Evolutionary conservation across 2,329 filamentous ascomycete genomes (phyloP), one percentile per base, ranked within the genome.

Genomic region (Ceratocystis cacaofunesta): DNA sequence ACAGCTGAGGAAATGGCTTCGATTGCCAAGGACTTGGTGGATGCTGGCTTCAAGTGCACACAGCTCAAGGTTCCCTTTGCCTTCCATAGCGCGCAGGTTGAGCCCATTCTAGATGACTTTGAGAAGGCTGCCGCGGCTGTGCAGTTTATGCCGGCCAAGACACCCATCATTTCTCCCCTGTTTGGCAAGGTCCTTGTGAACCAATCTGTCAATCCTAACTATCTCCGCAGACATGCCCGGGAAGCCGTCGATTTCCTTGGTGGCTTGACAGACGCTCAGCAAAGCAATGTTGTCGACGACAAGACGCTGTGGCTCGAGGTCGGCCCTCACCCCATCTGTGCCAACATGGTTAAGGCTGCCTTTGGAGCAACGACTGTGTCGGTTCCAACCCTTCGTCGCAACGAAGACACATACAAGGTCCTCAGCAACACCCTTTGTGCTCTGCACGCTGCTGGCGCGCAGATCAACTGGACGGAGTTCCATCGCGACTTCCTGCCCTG

Each of bases 391-490:
- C 76, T 89, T 1, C 82, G 83, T n/a, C 82, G 85, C 48, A 81
- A 80, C 32, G 84, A 87, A 69, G 77, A 84, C 67, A 78, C 82
- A 3, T 89, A 85, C 80, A 84, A 83, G 73, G 85, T 84, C 0
- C 74, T 90, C 3, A 75, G 82, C 7, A 77, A 75, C 60, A 85
- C 77, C 62, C 74, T 88, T 48, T 79, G 79, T 64, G 76, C 78
- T 1, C 64, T 92, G 0, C 84, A 88, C 74, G 75, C 76, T 3
- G 79, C 79, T 8, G 87, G 87, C 48, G 75, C 88, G 6, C 76
- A 80, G 52, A 77, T 92, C 66, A 79, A 87, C 72, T 92, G 88
- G 82, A 82, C 85, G 67, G 87, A 90, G 74, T 88, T 82, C 71
- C 84, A 88, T 69, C 76, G 80, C 64, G 76, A 78, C 67, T 80